Evolutionary conservation across 1,139 yeast species (phyloP).

Genomic region (Suhomyces choctaworum): DNA sequence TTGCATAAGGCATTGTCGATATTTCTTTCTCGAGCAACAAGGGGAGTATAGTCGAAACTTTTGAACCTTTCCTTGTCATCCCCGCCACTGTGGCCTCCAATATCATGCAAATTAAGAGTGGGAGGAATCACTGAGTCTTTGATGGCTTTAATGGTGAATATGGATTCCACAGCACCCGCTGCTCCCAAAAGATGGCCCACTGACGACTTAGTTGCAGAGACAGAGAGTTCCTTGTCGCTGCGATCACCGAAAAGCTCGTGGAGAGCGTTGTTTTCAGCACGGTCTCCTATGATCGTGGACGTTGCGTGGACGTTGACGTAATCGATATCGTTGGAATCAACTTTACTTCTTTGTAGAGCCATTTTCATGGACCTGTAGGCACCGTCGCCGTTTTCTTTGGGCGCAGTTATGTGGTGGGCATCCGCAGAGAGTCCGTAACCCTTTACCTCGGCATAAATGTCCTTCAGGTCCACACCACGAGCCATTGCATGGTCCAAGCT

Average conservation of each 20-base stretch:
- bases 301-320: slow-evolving; percentile 98
- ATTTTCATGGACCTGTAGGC: slow-evolving; percentile 79
- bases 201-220: slow-evolving; percentile 88
- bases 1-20: slow-evolving; percentile 72
- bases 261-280: slow-evolving; percentile 83
- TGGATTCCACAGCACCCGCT: slow-evolving; percentile 91
- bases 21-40: slow-evolving; percentile 37
- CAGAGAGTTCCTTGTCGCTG: slow-evolving; percentile 31
- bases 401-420: slow-evolving; percentile 92
- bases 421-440: slow-evolving; percentile 95
- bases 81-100: slow-evolving; percentile 48
- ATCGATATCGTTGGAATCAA: slow-evolving; percentile 50
- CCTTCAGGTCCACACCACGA: slow-evolving; percentile 53
- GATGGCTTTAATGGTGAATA: slow-evolving; percentile 72
- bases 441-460: slow-evolving; percentile 74
- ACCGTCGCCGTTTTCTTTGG: slow-evolving; percentile 79
- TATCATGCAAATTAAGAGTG: slow-evolving; percentile 64
- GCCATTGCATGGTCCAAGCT: slow-evolving; percentile 69
- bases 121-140: slow-evolving; percentile 67
- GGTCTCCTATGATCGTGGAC: slow-evolving; percentile 84
- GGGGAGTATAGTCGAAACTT: slow-evolving; percentile 61
- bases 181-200: slow-evolving; percentile 95
- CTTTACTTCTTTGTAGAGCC: slow-evolving; percentile 58
- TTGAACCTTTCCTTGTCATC: slow-evolving; percentile 43
- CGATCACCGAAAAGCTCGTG: slow-evolving; percentile 43